Evolutionary conservation across 768 basidiomycete genomes (phyloP).

Genomic region (Cystobasidium onofrii): DNA sequence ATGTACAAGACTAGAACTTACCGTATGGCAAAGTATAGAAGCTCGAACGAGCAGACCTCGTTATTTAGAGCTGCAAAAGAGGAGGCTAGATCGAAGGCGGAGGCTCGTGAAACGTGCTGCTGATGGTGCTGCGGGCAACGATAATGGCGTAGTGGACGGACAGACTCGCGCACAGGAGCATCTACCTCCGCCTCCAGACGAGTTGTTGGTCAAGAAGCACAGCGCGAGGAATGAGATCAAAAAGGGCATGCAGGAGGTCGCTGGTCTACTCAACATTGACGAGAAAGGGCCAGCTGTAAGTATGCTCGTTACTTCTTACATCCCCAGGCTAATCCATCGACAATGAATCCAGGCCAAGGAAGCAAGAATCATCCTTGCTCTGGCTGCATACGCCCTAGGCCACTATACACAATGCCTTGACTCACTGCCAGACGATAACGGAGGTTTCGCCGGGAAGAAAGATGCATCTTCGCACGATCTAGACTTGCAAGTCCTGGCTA

Average conservation of each 20-base stretch:
- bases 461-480: slow-evolving; percentile 18
- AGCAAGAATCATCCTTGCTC: slow-evolving; percentile 1
- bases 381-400: background rate
- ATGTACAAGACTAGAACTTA: slow-evolving; percentile 17
- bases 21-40: slow-evolving; percentile 9
- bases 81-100: background rate
- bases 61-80: background rate
- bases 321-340: background rate
- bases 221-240: background rate
- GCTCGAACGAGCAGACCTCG: background rate
- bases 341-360: background rate
- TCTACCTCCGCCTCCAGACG: background rate
- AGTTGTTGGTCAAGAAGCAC: background rate
- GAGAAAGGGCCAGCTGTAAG: background rate
- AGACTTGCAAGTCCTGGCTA: slow-evolving; percentile 19
- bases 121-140: background rate
- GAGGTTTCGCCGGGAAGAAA: background rate
- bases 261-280: background rate
- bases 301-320: background rate
- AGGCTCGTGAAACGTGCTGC: background rate
- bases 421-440: background rate
- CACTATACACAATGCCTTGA: slow-evolving; percentile 2
- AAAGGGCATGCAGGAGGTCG: background rate
- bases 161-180: background rate
- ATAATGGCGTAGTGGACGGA: background rate